These are phyloP conservation scores for Rhododendron ovatum DNA, from an alignment of 148 eudicot species.

Conservation along the genomic window DNA sequence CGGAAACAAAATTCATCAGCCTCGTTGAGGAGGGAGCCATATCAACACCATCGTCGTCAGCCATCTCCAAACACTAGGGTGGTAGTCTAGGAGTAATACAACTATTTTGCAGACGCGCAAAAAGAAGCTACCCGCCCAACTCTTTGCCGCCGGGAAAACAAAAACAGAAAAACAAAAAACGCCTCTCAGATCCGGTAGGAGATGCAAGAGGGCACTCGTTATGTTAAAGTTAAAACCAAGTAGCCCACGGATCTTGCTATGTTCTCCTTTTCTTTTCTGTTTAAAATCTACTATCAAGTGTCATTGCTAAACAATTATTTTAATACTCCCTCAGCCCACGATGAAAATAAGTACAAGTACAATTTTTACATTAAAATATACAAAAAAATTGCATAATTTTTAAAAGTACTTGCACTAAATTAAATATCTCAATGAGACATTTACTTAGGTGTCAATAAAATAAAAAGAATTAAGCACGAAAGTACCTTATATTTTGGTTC, in stretches of 20 bases:
- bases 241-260: not conserved
- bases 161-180: not conserved
- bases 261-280: not conserved
- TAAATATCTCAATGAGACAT: too few species aligned
- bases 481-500: too few species aligned
- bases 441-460: too few species aligned
- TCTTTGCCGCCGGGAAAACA: not conserved
- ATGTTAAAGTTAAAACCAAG: not conserved
- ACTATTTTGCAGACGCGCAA: not conserved
- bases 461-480: too few species aligned
- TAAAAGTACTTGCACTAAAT: too few species aligned
- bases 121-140: not conserved
- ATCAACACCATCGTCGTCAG: slow-evolving; percentile 45
- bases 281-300: too few species aligned
- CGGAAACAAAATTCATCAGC: slow-evolving; percentile 83
- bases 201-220: not conserved
- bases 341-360: too few species aligned
- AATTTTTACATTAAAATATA: too few species aligned
- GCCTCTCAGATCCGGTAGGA: not conserved
- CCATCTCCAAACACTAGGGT: slow-evolving; percentile 32
- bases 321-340: too few species aligned
- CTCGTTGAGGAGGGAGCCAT: slow-evolving; percentile 36
- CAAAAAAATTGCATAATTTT: too few species aligned
- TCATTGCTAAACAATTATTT: too few species aligned
- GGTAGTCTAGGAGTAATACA: too few species aligned